Base-by-base conservation (phyloP, 768 basidiomycete species). In the Trametes villosa region DNA sequence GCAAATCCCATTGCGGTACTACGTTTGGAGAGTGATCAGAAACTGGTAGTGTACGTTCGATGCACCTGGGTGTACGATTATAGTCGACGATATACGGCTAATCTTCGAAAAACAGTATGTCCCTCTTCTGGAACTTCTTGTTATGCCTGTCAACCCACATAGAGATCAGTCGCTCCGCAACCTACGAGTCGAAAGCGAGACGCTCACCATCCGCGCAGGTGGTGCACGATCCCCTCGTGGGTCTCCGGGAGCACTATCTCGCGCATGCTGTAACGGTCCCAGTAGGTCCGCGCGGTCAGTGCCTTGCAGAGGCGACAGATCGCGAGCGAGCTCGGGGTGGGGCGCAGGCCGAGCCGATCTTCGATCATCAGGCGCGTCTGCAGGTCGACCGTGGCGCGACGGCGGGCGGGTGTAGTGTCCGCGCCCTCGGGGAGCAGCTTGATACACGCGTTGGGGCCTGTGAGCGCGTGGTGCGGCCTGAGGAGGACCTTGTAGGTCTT, bases 31-130 rank as follows among this genome's bases (percentile, higher is more conserved):
- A n/a, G n/a, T n/a, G n/a, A n/a, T n/a, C n/a, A n/a, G n/a, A n/a
- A n/a, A n/a, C n/a, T n/a, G n/a, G n/a, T n/a, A n/a, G n/a, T n/a
- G n/a, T n/a, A n/a, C n/a, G n/a, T n/a, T n/a, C n/a, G n/a, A n/a
- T n/a, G n/a, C n/a, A n/a, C n/a, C n/a, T n/a, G n/a, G n/a, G n/a
- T n/a, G n/a, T n/a, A n/a, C n/a, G n/a, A n/a, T n/a, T n/a, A n/a
- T n/a, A n/a, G n/a, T n/a, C n/a, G n/a, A n/a, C n/a, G n/a, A n/a
- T n/a, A n/a, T n/a, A n/a, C n/a, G n/a, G n/a, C n/a, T n/a, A n/a
- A n/a, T n/a, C n/a, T n/a, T n/a, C n/a, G n/a, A n/a, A n/a, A 38
- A 53, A 54, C 9, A 54, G 27, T 30, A 54, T 54, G 30, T 54
- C 53, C 9, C 9, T 44, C 40, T 54, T 42, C n/a, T 54, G 29